Evolutionary conservation across 2,329 filamentous ascomycete genomes (phyloP), one percentile per base, ranked within the genome.

Genomic region (Colletotrichum ledebouriae): DNA sequence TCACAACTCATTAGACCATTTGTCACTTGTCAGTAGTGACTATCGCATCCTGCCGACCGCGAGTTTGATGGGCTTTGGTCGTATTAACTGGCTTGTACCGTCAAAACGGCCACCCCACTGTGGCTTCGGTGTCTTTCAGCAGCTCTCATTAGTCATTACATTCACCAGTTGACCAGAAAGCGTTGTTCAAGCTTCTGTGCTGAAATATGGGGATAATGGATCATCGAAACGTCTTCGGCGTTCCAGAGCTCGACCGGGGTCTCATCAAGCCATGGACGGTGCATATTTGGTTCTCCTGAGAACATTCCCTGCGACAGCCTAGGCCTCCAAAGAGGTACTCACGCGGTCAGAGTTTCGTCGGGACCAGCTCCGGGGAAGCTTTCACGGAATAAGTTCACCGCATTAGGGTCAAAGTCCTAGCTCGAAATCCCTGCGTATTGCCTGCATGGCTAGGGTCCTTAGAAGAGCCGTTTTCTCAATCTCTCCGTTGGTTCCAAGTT

Each of bases 401-500:
- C 29, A 42, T 20, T 37, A 55, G 65, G 55, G 52, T 46, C 37
- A 25, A 17, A 41, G 4, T 56, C 39, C 13, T 57, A 34, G 62
- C 17, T 39, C 42, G 44, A 17, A 10, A 63, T 41, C 63, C 63
- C 52, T 69, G 57, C 58, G 15, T 13, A 15, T 33, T 44, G 34
- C 56, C 33, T 46, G 55, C 61, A 69, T 59, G 44, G 42, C 50
- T 52, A 25, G 50, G 63, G 49, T 62, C 52, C 39, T 50, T 29
- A 58, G 52, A 44, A 67, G 41, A 41, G 61, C 67, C 57, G 63
- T 64, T 59, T 60, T 49, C 65, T 37, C 20, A 37, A 44, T 46
- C 29, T 63, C 58, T 53, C 53, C 47, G 58, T 59, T 68, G 63
- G 58, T 50, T 25, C 63, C 58, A 67, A 67, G 63, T 55, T 34